phyloP scores from a whole-genome alignment of 2,329 filamentous ascomycete genomes.

The Diplocarpon rosae region DNA sequence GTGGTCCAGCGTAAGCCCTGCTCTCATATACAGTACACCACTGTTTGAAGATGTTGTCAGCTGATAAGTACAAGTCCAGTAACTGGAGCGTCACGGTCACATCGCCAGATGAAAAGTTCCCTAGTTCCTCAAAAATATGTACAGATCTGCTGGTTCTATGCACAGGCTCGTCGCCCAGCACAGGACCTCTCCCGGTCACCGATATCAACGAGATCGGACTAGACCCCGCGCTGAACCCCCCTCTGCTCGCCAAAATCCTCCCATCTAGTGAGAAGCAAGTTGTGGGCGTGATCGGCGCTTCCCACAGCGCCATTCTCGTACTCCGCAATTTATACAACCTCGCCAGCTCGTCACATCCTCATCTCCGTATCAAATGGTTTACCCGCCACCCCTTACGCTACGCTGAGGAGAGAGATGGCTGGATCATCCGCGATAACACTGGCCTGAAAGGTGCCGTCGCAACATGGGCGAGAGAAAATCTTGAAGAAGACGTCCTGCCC shows the following conservation, averaged over 20 bases:
- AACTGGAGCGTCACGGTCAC: conserved; percentile 30
- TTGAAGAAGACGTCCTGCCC: conserved; percentile 40
- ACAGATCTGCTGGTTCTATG: conserved; percentile 39
- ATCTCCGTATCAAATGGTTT: conserved; percentile 50
- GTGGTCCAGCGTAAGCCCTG: conserved; percentile 28
- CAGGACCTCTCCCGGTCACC: conserved; percentile 32
- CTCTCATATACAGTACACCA: background rate
- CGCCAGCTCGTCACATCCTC: conserved; percentile 38
- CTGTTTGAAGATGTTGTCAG: background rate
- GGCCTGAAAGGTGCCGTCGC: conserved; percentile 52
- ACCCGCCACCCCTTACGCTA: conserved; percentile 49
- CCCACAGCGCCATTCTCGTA: conserved; percentile 52
- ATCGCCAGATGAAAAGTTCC: conserved; percentile 5
- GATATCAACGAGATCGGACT: conserved; percentile 37
- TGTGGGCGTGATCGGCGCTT: conserved; percentile 49
- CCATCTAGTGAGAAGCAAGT: conserved; percentile 30
- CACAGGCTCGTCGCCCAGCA: conserved; percentile 41
- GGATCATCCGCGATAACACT: conserved; percentile 55
- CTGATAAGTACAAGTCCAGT: conserved; percentile 6
- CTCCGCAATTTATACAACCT: conserved; percentile 49
- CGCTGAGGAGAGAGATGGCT: conserved; percentile 49
- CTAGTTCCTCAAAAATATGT: conserved; percentile 8
- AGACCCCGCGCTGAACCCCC: conserved; percentile 44
- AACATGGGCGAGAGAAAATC: conserved; percentile 44
- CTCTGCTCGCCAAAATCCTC: conserved; percentile 33